Evolutionary conservation across 2,329 filamentous ascomycete genomes (phyloP), one percentile per base, ranked within the genome.

Genomic region (Colletotrichum echinochloae): DNA sequence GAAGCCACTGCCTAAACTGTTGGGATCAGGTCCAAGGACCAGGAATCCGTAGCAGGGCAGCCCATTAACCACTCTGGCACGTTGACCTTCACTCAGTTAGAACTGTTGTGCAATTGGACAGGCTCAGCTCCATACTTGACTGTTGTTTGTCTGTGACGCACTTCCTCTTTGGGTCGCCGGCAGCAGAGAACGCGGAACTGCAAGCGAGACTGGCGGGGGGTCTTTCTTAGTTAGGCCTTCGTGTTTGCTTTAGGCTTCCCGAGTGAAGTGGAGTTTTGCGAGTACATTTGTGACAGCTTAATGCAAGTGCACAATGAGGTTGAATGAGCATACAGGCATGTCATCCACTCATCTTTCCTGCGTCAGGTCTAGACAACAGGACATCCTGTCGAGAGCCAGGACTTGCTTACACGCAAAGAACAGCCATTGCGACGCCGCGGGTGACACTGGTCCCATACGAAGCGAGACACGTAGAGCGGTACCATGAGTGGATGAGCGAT

Each of bases 401-500:
- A 20, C 28, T n/a, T 0, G 39, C 70, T 71, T 33, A 72, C 54
- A 35, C 14, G 11, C 5, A 28, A 7, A 23, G 49, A 20, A 23
- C 74, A 97, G 94, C 91, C 23, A 82, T 97, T 39, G 86, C 88
- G 3, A 92, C 92, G 1, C 81, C 87, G 5, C 84, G 84, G 60
- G 84, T 93, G 54, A 87, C 97, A 23, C 87, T 98, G 12, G 94
- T 97, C 12, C 95, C 95, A 0, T 98, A 98, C 81, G 91, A 91
- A 73, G 81, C 86, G 46, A 92, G 90, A 77, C 95, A 98, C 83
- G 95, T 98, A 30, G 86, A 86, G 20, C 90, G 87, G 46, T 98
- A 98, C 79, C 94, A 97, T 78, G 83, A 86, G 76, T 98, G 95
- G 95, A 98, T 98, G 95, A 88, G 95, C 83, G 91, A 96, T 76